A percentile compares a stretch with the other conserved stretches of the same genome.
phyloP scores from a whole-genome alignment of 345 rosid species.

The Psidium guajava region DNA sequence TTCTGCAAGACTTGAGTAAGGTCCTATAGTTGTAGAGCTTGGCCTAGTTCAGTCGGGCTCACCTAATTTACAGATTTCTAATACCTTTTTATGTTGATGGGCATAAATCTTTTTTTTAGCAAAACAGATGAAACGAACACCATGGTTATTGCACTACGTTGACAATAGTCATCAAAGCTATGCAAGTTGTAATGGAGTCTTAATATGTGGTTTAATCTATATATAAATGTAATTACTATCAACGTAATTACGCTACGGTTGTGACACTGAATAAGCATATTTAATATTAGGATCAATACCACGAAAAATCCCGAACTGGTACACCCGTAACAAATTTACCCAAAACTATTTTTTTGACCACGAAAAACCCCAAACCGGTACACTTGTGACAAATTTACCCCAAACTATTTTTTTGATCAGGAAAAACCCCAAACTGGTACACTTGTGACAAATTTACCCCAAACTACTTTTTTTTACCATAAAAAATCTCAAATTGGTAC shows the following conservation, averaged over 20 bases:
- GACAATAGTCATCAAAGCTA: no score
- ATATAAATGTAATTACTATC: neutral
- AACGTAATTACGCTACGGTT: neutral
- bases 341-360: no score
- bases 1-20: neutral
- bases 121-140: neutral
- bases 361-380: no score
- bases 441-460: no score
- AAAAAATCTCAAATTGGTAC: no score
- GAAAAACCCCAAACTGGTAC: no score
- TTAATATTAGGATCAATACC: no score
- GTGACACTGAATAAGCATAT: neutral
- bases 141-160: neutral
- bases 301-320: no score
- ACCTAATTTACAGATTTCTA: neutral
- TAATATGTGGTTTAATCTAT: neutral
- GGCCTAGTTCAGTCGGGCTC: neutral
- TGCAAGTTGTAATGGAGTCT: neutral
- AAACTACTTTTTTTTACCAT: no score
- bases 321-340: no score
- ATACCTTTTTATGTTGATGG: neutral
- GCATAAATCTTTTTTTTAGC: neutral
- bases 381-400: no score
- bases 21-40: neutral
- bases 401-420: no score